Percentiles rank a stretch among this genome's conserved stretches.
Conservation (phyloP, 257 asterid genomes). For the Galeopsis tetrahit region DNA sequence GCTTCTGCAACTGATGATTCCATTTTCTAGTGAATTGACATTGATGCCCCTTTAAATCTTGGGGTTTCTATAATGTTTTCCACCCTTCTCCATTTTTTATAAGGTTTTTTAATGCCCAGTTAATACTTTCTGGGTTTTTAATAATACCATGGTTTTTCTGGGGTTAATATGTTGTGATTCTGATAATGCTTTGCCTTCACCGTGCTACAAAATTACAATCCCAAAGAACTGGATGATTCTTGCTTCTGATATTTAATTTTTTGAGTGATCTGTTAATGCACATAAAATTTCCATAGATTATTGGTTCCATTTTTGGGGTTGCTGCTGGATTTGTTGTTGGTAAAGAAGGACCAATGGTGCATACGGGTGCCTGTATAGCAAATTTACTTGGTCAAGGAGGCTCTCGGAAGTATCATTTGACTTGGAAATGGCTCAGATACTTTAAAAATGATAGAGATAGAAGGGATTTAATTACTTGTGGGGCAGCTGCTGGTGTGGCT, state of each 20-base stretch:
- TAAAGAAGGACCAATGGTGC: conserved; percentile 99
- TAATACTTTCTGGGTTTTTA: conserved; percentile 11
- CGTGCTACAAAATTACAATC: neutral
- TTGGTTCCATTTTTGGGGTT: conserved; percentile 94
- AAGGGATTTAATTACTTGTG: conserved; percentile 97
- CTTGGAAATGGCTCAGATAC: conserved; percentile 93
- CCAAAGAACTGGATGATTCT: conserved; percentile 2
- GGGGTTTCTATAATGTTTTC: neutral
- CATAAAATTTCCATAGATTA: conserved; percentile 54
- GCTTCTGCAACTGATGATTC: conserved; percentile 12
- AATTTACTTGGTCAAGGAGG: conserved; percentile 98
- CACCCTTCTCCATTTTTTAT: neutral
- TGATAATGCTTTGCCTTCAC: conserved; percentile 11
- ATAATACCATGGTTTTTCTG: conserved; percentile 4
- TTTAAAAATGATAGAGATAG: conserved; percentile 95
- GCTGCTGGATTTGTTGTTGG: conserved; percentile 99
- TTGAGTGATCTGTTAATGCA: conserved; percentile 9
- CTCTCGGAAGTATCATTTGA: conserved; percentile 90
- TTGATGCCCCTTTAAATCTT: neutral
- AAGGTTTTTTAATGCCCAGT: neutral
- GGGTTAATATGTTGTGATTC: conserved; percentile 1
- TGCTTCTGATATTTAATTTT: neutral
- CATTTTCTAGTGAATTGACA: conserved; percentile 12
- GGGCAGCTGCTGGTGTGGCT: conserved; percentile 99
- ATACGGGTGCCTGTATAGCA: conserved; percentile 98